These are phyloP conservation scores for Chondrus crispus DNA, from an alignment of 23 red algal genomes.

Conservation along the genomic window DNA sequence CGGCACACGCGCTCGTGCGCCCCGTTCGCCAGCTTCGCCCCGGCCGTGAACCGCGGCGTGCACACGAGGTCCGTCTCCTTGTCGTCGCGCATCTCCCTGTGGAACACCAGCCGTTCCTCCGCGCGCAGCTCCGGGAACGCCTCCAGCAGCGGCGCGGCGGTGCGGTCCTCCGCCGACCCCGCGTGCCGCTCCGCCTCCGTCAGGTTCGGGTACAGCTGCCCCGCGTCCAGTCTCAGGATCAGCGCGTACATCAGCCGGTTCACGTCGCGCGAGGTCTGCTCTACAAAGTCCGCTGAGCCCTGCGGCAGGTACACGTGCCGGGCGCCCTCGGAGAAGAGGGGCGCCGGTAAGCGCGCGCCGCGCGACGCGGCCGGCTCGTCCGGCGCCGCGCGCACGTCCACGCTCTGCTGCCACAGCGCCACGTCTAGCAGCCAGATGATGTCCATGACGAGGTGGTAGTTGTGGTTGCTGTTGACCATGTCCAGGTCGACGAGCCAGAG, in stretches of 20 bases:
- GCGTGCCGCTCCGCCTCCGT: not conserved
- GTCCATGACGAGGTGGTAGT: slow-evolving; percentile 47
- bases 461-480: slow-evolving; percentile 29
- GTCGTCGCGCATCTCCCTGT: not conserved
- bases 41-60: slow-evolving; percentile 30
- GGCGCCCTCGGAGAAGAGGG: not conserved
- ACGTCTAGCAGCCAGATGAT: slow-evolving; percentile 35
- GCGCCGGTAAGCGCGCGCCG: not conserved
- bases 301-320: slow-evolving; percentile 45
- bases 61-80: slow-evolving; percentile 14
- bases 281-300: slow-evolving; percentile 7
- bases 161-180: not conserved
- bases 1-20: slow-evolving; percentile 53
- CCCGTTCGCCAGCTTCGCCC: slow-evolving; percentile 35
- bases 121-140: slow-evolving; percentile 13
- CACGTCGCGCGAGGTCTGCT: slow-evolving; percentile 20
- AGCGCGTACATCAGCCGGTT: slow-evolving; percentile 36
- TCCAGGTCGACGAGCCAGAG: slow-evolving; percentile 36
- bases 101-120: slow-evolving; percentile 17
- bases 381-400: not conserved
- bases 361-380: not conserved
- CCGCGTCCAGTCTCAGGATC: slow-evolving; percentile 9
- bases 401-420: slow-evolving; percentile 10
- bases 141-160: not conserved
- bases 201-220: slow-evolving; percentile 19